Evolutionary conservation across 495 filamentous ascomycete species (phyloP), one percentile per base, ranked within the genome.

Genomic region (Xylaria flabelliformis): DNA sequence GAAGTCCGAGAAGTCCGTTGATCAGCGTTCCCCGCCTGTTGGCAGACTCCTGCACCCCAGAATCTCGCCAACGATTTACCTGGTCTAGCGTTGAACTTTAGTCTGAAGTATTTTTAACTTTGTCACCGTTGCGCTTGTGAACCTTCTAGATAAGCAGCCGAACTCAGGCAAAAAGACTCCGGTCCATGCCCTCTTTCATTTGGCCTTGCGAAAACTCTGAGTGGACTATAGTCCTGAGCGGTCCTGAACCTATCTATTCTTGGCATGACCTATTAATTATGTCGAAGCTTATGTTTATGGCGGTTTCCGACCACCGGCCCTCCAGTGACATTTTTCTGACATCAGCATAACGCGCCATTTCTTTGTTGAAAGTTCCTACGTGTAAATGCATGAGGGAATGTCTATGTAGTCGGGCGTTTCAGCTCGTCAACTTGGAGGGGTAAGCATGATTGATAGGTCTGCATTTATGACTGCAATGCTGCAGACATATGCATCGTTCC

Each of bases 1-100:
- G 21, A n/a, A 50, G 29, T 7, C 63, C 29, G 24, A 19, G 26
- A 53, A 12, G 48, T 67, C 64, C 19, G 64, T 24, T 19, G 41
- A 67, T 53, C 46, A 53, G 48, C 48, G n/a, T 50, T 51, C 48
- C 50, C 65, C 29, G 32, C 48, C 10, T 8, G 34, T 67, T 55
- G n/a, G 64, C 65, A 19, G 24, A 50, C 50, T 67, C 24, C 65
- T 67, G 65, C 50, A 67, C 65, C 65, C 65, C 65, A 67, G 36
- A 50, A 67, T 67, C 56, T 67, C 29, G 29, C 19, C 13, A 24
- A 44, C 61, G 15, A 19, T 21, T 21, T 61, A 59, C 36, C 36
- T 39, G 36, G 55, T 34, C 12, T 24, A 56, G 19, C 9, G 12
- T 34, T n/a, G 55, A 59, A 26, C 63, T 19, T 29, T 50, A 50